A percentile compares a stretch with the other conserved stretches of the same genome.
Evolutionary conservation across 2,329 filamentous ascomycete species (phyloP).

Genomic region (Monosporascus cannonballus): DNA sequence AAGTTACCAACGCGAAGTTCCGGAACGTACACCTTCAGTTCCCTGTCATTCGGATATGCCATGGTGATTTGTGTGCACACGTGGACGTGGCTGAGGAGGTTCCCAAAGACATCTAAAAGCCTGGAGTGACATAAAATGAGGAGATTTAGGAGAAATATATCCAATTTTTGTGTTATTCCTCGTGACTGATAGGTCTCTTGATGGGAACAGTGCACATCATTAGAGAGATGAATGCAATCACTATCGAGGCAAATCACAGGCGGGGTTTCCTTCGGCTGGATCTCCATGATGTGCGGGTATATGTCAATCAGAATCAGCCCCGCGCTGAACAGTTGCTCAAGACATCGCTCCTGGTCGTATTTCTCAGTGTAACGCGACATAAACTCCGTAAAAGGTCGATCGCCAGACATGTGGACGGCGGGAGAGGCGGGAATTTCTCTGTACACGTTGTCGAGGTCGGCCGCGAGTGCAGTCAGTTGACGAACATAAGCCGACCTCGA

Average conservation of each 20-base stretch:
- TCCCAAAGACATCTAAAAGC: slow-evolving; percentile 31
- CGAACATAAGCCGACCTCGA: slow-evolving; percentile 12
- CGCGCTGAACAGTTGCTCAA: slow-evolving; percentile 29
- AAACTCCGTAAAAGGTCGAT: slow-evolving; percentile 16
- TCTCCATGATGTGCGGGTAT: slow-evolving; percentile 26
- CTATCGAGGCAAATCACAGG: slow-evolving; percentile 20
- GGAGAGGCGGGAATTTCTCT: slow-evolving; percentile 11
- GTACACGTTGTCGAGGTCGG: slow-evolving; percentile 21
- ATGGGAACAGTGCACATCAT: slow-evolving; percentile 10
- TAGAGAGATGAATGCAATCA: slow-evolving; percentile 28
- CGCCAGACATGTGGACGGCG: slow-evolving; percentile 18
- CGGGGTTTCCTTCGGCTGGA: slow-evolving; percentile 9
- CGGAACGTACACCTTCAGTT: slow-evolving; percentile 30
- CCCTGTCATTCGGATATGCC: slow-evolving; percentile 18
- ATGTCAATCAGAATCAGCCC: slow-evolving; percentile 29
- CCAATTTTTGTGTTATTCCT: slow-evolving; percentile 15
- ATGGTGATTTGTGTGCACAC: slow-evolving; percentile 26
- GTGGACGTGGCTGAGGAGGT: slow-evolving; percentile 23
- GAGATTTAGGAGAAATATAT: slow-evolving; percentile 30
- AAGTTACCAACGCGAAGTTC: slow-evolving; percentile 33
- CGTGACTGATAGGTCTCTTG: slow-evolving; percentile 7
- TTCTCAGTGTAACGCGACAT: slow-evolving; percentile 17
- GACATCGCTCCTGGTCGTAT: slow-evolving; percentile 17
- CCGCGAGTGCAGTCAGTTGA: slow-evolving; percentile 16
- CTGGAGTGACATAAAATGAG: slow-evolving; percentile 32